Evolutionary conservation across 805 yeast species (phyloP), one percentile per base, ranked within the genome.

Genomic region (Nakazawaea pomicola): DNA sequence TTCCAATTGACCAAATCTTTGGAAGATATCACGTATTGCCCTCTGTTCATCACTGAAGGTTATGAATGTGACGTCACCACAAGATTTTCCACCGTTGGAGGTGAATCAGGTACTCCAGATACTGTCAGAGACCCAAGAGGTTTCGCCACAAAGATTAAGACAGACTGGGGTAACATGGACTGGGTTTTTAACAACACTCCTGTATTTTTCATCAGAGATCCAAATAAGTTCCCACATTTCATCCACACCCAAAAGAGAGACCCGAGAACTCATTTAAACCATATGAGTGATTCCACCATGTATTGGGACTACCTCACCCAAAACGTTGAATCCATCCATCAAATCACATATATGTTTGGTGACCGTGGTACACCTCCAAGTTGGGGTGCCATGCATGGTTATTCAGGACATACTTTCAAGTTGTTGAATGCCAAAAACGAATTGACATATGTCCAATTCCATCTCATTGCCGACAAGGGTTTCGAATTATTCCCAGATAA

Each of bases 111-210:
- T 37, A 67, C 82, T 29, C 73, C 85, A 8, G 87, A 80, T 51
- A 64, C 81, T 17, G 78, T 74, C 14, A 73, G 87, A 55, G 86
- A 80, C 53, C 86, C 86, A 33, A 71, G 86, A 55, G 87, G 87
- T 3, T 80, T 78, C 56, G 64, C 83, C 12, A 74, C 76, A 33
- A 80, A 80, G 61, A 64, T 80, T 48, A 75, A 75, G 64, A 80
- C 86, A 15, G 82, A 78, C 46, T 80, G 77, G 55, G 87, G 87
- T 40, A 75, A 72, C 59, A 61, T 76, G 52, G 87, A 80, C 64
- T 79, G 83, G 82, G 87, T 80, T 16, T 78, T 76, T 67, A 80
- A 78, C 65, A 80, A 80, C 64, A 80, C 86, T 16, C 87, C 87
- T 11, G 68, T 79, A 20, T 78, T 78, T 57, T 78, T 78, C 62